These are phyloP conservation scores for Aureobasidium sp. DNA, from an alignment of 2,329 filamentous ascomycete genomes.

Conservation along the genomic window DNA sequence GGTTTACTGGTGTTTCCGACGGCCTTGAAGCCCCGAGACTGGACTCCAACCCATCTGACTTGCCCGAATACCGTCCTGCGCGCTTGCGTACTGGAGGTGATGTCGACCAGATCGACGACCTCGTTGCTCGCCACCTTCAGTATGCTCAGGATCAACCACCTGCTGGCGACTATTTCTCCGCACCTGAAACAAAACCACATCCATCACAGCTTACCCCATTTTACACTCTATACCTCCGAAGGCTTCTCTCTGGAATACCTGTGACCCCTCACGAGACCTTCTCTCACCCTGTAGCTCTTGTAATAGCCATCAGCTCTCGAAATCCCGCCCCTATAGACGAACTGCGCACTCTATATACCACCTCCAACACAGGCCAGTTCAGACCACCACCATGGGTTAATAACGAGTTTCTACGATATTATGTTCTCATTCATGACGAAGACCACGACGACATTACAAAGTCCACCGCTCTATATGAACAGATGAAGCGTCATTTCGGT, in stretches of 20 bases:
- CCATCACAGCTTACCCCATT: conserved; percentile 40
- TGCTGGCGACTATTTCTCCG: conserved; percentile 35
- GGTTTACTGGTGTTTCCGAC: conserved; percentile 66
- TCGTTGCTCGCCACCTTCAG: conserved; percentile 70
- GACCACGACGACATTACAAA: conserved; percentile 87
- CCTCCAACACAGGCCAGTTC: conserved; percentile 69
- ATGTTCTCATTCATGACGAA: conserved; percentile 93
- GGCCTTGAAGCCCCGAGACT: conserved; percentile 32
- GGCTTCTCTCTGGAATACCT: conserved; percentile 70
- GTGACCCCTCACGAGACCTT: conserved; percentile 86
- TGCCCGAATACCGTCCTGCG: conserved; percentile 28
- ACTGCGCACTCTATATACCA: conserved; percentile 71
- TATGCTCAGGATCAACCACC: conserved; percentile 55
- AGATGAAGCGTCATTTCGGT: conserved; percentile 98
- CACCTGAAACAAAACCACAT: conserved; percentile 20
- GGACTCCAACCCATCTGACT: conserved; percentile 20
- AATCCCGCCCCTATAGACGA: conserved; percentile 80
- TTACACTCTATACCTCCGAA: conserved; percentile 75
- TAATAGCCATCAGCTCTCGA: conserved; percentile 90
- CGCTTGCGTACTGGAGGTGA: conserved; percentile 39
- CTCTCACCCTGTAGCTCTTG: conserved; percentile 84
- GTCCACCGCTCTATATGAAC: conserved; percentile 85
- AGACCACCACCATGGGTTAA: conserved; percentile 78
- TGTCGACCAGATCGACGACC: conserved; percentile 65
- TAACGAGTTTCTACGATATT: conserved; percentile 88